Evolutionary conservation across 768 basidiomycete genomes (phyloP), one percentile per base, ranked within the genome.

Genomic region (Auriscalpium microsporum): DNA sequence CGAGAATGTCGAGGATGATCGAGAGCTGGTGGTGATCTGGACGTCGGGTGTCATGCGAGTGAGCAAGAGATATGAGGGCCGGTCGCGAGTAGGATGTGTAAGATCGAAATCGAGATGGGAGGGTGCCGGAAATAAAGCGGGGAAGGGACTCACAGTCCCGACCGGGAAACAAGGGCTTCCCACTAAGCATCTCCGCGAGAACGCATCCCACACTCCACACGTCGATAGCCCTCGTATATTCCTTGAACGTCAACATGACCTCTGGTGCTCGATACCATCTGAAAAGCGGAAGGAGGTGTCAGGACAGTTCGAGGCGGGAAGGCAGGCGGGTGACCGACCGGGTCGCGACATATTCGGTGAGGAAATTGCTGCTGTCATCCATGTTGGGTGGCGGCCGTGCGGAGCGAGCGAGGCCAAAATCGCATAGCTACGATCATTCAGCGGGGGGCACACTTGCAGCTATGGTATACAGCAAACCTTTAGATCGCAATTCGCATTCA

Each of bases 251-350:
- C 37, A 98, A 79, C 95, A 98, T 97, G 58, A 98, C 90, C 68
- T 97, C 95, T 0, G 95, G 95, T 0, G 95, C 95, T 34, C 95
- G 84, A 68, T 97, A 98, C 95, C 95, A 97, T 65, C 92, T 85
- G 50, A 10, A 38, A 45, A 34, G 21, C 38, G 56, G 34, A 52
- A 54, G 36, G 28, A 54, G 36, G 28, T 28, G 53, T 35, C 21
- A 53, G 44, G 23, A 13, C 16, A 57, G 57, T 59, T 47, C 63
- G 50, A 53, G 28, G 28, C 56, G 54, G 59, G 49, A 11, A 36
- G 16, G 9, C 52, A 19, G 16, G 13, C 34, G 17, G 54, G 70
- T 50, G 56, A 94, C 80, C 28, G 28, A 28, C 28, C 94, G 78
- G 13, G 95, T 97, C 1, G 94, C 94, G 21, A 97, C 94, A 62